Base-by-base conservation (phyloP, 768 basidiomycete species). In the Dentipellis sp. region DNA sequence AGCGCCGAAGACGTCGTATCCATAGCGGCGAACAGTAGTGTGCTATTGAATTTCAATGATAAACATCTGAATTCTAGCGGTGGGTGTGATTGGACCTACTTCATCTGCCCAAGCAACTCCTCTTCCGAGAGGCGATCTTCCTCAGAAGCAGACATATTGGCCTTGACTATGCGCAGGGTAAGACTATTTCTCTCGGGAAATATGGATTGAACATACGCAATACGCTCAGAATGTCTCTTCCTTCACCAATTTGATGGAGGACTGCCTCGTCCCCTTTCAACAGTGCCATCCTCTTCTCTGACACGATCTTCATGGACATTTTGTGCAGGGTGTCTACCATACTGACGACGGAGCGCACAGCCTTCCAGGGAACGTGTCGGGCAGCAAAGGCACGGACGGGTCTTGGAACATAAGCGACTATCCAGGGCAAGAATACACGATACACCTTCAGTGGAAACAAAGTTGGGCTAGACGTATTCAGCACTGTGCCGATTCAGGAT, bases 171-270 rank as follows among this genome's bases (percentile, higher is more conserved):
- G 23, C 10, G 34, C 10, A 10, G 48, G 14, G 21, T 17, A 16
- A 19, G 16, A 7, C 22, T 49, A 19, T 42, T 22, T 21, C n/a
- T n/a, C 19, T 10, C n/a, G n/a, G 16, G 11, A 22, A 22, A 23
- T 17, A 19, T 11, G 9, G 4, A 45, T 1, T 17, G 45, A 10
- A 56, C 72, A 56, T 45, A 75, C 73, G 35, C 66, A 74, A 67
- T 58, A 75, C 68, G 56, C 63, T 71, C 73, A 75, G 71, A 40
- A 75, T 69, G 46, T 74, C 71, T 53, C 63, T 68, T 0, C 68
- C 64, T 51, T 59, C 62, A 55, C 57, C 63, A 16, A 51, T 51
- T 36, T 62, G 59, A 16, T 40, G 48, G 22, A 58, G n/a, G 19
- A 52, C 35, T 7, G 34, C 12, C 1, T 42, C 22, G 42, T 37